Conservation (phyloP, 495 filamentous ascomycete species). For the Neurospora sp. region DNA sequence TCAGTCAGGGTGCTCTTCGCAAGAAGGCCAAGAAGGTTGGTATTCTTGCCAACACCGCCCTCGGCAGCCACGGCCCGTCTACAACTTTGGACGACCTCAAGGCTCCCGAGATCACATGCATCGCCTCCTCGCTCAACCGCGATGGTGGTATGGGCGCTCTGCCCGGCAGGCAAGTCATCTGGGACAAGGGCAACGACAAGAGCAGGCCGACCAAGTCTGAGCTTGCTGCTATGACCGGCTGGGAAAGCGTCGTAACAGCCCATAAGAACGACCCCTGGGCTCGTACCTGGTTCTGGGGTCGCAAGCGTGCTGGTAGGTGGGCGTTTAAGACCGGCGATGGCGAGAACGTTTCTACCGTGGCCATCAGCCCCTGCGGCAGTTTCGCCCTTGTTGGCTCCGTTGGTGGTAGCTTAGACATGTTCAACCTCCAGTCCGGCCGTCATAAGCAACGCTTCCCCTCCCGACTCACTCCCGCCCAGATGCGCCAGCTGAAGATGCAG, state of each 20-base stretch:
- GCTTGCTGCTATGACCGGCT: conserved; percentile 66
- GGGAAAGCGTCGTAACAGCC: conserved; percentile 95
- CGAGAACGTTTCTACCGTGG: conserved; percentile 74
- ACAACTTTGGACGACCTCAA: conserved; percentile 65
- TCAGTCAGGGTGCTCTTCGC: conserved; percentile 78
- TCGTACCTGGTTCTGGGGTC: conserved; percentile 95
- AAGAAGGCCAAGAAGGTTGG: conserved; percentile 79
- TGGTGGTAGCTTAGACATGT: conserved; percentile 78
- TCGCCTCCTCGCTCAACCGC: conserved; percentile 82
- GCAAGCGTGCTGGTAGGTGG: conserved; percentile 88
- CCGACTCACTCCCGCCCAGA: conserved; percentile 52
- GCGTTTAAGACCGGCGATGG: conserved; percentile 79
- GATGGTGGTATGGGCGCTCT: conserved; percentile 84
- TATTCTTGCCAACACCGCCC: conserved; percentile 41
- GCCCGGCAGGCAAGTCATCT: conserved; percentile 57
- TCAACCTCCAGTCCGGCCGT: conserved; percentile 87
- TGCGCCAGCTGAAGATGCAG: conserved; percentile 49
- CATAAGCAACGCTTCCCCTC: conserved; percentile 81
- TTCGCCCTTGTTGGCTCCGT: conserved; percentile 88
- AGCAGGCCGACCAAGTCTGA: conserved; percentile 47
- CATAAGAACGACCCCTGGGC: conserved; percentile 77
- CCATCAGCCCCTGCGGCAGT: conserved; percentile 82
- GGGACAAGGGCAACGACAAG: conserved; percentile 60
- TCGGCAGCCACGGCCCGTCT: conserved; percentile 37
- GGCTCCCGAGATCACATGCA: conserved; percentile 78